Conservation (phyloP, 2,329 filamentous ascomycete genomes). For the Teratosphaeria viscida region DNA sequence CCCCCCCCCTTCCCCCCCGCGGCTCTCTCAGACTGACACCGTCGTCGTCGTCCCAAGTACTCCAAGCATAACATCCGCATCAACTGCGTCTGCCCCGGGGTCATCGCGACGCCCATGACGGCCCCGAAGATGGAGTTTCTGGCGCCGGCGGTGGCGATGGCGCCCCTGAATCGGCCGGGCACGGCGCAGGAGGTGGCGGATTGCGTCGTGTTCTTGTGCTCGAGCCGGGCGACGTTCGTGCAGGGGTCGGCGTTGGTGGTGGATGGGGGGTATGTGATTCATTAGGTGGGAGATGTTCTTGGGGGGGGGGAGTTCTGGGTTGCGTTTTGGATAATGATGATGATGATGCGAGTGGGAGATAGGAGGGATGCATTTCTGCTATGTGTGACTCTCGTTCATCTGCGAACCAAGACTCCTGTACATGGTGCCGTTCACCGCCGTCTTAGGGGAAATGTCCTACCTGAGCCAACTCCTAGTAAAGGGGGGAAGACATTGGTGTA, state of each 20-base stretch:
- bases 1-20: no score
- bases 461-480: no score
- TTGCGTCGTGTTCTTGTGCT: conserved; percentile 36
- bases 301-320: no score
- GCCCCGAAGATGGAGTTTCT: conserved; percentile 26
- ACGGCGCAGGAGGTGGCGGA: conserved; percentile 39
- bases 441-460: no score
- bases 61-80: conserved; percentile 36
- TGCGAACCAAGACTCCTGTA: no score
- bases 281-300: conserved; percentile 13
- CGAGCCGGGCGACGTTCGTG: conserved; percentile 37
- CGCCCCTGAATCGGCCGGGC: conserved; percentile 33
- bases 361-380: no score
- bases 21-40: no score
- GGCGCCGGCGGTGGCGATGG: conserved; percentile 20
- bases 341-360: no score
- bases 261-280: conserved; percentile 38
- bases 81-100: conserved; percentile 32
- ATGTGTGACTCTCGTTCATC: no score
- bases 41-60: conserved; percentile 24
- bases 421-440: no score
- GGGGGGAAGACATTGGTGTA: neutral
- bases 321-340: no score
- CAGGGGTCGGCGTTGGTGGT: conserved; percentile 35
- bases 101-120: conserved; percentile 32